Evolutionary conservation across 2,329 filamentous ascomycete genomes (phyloP).

Genomic region (Annulohypoxylon truncatum): DNA sequence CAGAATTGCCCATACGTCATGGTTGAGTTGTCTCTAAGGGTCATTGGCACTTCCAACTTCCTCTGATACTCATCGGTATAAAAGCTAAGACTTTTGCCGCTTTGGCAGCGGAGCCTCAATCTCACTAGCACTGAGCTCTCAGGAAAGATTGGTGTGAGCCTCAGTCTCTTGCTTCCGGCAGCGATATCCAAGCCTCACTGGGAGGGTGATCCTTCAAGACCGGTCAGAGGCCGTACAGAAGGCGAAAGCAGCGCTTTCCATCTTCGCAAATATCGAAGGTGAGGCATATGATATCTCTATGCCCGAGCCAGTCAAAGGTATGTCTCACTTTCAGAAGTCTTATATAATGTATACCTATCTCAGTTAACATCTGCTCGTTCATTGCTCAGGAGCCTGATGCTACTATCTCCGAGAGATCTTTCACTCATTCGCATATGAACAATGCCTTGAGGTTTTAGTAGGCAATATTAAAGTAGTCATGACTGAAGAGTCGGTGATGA

Average conservation of each 20-base stretch:
- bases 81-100: conserved; percentile 14
- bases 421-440: conserved; percentile 27
- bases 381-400: conserved; percentile 25
- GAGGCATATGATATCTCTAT: conserved; percentile 18
- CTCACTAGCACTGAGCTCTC: conserved; percentile 18
- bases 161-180: neutral
- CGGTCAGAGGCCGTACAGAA: neutral
- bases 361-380: neutral
- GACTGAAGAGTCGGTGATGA: conserved; percentile 28
- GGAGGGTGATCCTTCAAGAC: conserved; percentile 18
- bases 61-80: conserved; percentile 13
- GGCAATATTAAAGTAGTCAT: conserved; percentile 24
- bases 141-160: conserved; percentile 9
- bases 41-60: conserved; percentile 20
- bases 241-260: conserved; percentile 5
- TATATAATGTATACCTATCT: neutral
- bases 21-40: neutral
- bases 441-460: conserved; percentile 23
- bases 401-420: conserved; percentile 39
- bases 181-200: conserved; percentile 17
- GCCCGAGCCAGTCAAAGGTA: conserved; percentile 22
- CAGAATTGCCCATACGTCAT: neutral
- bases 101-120: conserved; percentile 11
- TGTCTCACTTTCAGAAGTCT: neutral
- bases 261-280: conserved; percentile 6